phyloP scores from a whole-genome alignment of 345 rosid genomes.

The Isatis tinctoria region DNA sequence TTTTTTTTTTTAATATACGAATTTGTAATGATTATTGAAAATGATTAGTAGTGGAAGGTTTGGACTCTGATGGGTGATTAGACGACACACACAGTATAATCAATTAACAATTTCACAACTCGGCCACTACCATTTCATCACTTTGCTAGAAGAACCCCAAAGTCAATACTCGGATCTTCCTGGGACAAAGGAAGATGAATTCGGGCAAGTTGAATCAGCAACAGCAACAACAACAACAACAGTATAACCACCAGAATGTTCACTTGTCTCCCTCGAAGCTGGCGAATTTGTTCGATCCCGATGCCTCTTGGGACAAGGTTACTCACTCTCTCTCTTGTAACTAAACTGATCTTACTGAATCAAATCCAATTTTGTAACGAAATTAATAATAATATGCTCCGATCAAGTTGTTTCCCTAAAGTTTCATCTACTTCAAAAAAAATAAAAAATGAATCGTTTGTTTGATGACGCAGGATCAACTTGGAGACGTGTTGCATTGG shows the following conservation, averaged over 20 bases:
- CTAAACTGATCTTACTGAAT: too few species aligned
- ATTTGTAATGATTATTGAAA: too few species aligned
- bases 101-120: neutral
- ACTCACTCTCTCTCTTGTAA: neutral
- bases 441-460: too few species aligned
- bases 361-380: too few species aligned
- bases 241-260: conserved; percentile 39
- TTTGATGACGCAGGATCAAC: conserved; percentile 65
- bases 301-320: conserved; percentile 92
- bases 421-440: too few species aligned
- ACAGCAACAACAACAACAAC: conserved; percentile 30
- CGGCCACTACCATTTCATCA: neutral
- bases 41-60: too few species aligned
- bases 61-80: too few species aligned
- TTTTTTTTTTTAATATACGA: too few species aligned
- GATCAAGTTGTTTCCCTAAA: neutral
- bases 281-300: conserved; percentile 80
- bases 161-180: neutral
- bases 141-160: neutral
- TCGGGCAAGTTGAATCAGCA: conserved; percentile 45
- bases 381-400: too few species aligned
- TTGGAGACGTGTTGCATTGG: conserved; percentile 99
- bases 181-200: neutral
- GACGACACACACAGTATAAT: too few species aligned
- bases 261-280: conserved; percentile 68